Conservation (phyloP, 2,329 filamentous ascomycete genomes). For the Trichoderma afroharzianum region DNA sequence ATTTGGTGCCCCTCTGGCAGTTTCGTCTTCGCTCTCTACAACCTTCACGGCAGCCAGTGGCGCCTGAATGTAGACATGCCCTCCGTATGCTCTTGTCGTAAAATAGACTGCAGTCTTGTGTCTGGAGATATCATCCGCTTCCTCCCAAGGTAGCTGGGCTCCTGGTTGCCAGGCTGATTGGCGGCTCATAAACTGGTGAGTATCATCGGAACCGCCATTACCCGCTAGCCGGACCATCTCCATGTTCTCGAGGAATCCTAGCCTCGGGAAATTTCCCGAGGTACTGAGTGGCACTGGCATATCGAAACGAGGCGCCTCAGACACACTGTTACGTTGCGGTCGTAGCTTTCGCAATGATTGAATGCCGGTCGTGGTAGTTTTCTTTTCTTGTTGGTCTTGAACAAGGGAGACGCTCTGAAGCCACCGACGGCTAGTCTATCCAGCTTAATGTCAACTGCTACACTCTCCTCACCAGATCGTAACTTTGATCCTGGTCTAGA, state of each 20-base stretch:
- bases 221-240: not conserved
- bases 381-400: not conserved
- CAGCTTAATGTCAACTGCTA: not conserved
- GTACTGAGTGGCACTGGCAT: not conserved
- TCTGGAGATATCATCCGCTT: slow-evolving; percentile 23
- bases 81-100: slow-evolving; percentile 27
- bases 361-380: not conserved
- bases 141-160: slow-evolving; percentile 25
- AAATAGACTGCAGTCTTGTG: not conserved
- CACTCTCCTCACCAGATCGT: not conserved
- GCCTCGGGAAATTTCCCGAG: not conserved
- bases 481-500: not conserved
- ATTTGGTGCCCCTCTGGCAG: not conserved
- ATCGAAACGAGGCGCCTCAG: not conserved
- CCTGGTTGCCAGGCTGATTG: slow-evolving; percentile 33
- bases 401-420: not conserved
- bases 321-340: not conserved
- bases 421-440: not conserved
- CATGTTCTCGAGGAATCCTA: not conserved
- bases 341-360: not conserved
- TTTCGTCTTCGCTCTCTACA: slow-evolving; percentile 31
- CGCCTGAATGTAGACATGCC: slow-evolving; percentile 35
- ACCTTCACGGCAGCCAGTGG: slow-evolving; percentile 22
- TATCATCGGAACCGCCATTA: not conserved
- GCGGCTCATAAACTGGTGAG: slow-evolving; percentile 30